These are phyloP conservation scores for Corymbia maculata DNA, from an alignment of 345 rosid species.

Conservation along the genomic window DNA sequence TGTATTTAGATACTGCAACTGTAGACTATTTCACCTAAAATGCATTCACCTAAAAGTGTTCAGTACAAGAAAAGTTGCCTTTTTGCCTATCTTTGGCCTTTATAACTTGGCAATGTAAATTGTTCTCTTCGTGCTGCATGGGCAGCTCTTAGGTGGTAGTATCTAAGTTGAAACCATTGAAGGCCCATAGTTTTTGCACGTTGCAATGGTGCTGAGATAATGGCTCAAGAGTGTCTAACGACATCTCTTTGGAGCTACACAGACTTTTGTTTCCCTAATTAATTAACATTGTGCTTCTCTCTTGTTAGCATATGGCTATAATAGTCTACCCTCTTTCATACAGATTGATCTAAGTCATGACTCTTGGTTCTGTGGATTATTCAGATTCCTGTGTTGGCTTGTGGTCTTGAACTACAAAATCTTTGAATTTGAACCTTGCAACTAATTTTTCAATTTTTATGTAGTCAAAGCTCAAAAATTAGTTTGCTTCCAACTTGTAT, in stretches of 20 bases:
- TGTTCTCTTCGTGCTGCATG: background rate
- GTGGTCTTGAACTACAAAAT: background rate
- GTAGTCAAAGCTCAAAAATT: background rate
- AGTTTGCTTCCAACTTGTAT: background rate
- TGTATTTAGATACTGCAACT: background rate
- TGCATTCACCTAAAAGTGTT: background rate
- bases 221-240: background rate
- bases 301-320: background rate
- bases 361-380: background rate
- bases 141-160: background rate
- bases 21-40: background rate
- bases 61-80: background rate
- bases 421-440: background rate
- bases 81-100: background rate
- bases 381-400: background rate
- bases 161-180: background rate
- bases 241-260: background rate
- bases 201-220: background rate
- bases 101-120: background rate
- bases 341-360: background rate
- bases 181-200: background rate
- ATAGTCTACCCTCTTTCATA: background rate
- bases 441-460: background rate
- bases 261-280: background rate
- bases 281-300: background rate